phyloP scores from a whole-genome alignment of 345 rosid species.

The Salix suchowensis region DNA sequence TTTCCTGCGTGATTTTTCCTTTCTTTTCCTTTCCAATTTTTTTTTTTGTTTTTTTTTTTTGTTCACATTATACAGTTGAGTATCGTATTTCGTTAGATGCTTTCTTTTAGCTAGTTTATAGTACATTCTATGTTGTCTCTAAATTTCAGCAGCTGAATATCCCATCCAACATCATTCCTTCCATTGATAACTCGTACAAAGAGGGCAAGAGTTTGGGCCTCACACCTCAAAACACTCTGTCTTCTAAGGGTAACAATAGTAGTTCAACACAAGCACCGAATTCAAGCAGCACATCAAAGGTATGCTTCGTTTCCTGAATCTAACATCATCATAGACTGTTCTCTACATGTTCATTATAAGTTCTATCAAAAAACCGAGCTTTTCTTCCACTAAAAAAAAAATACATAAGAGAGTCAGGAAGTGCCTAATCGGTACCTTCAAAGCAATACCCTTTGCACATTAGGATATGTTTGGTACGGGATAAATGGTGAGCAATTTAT shows the following conservation, averaged over 20 bases:
- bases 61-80: neutral
- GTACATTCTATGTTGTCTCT: conserved; percentile 4
- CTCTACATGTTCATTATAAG: neutral
- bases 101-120: neutral
- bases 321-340: neutral
- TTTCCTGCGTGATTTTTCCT: neutral
- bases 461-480: too few species aligned
- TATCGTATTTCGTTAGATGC: neutral
- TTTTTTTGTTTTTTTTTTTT: neutral
- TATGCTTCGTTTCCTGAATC: conserved; percentile 20
- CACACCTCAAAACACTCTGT: conserved; percentile 38
- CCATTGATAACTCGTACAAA: conserved; percentile 36
- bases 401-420: too few species aligned
- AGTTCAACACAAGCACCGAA: conserved; percentile 29
- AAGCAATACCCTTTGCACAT: too few species aligned
- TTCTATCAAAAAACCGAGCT: neutral
- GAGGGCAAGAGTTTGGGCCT: conserved; percentile 39
- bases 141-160: conserved; percentile 54
- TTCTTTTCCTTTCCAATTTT: neutral
- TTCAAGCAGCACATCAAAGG: conserved; percentile 48
- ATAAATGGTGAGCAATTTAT: too few species aligned
- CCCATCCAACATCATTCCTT: conserved; percentile 49
- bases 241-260: conserved; percentile 24
- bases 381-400: too few species aligned
- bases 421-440: too few species aligned